phyloP scores from a whole-genome alignment of 1,284 basidiomycete genomes.

The Inonotus hispidus region DNA sequence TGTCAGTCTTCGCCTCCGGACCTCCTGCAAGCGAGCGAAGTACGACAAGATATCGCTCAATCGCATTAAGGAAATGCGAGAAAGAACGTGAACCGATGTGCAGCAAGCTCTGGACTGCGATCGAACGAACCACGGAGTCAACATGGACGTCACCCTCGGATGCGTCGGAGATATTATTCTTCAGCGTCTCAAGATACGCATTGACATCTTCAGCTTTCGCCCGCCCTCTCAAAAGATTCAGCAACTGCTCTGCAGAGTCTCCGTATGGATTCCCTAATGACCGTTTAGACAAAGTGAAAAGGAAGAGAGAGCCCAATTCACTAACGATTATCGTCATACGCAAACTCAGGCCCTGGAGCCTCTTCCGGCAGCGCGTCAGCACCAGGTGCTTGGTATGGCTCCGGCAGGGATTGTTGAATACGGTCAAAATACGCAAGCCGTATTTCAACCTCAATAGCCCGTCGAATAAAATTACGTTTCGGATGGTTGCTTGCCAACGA shows the following conservation, averaged over 20 bases:
- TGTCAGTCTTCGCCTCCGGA: slow-evolving; percentile 60
- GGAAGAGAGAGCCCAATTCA: slow-evolving; percentile 5
- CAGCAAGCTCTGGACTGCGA: slow-evolving; percentile 86
- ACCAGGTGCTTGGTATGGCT: slow-evolving; percentile 66
- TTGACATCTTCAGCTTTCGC: slow-evolving; percentile 79
- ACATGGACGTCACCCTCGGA: slow-evolving; percentile 53
- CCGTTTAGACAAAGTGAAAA: neutral
- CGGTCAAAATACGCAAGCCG: slow-evolving; percentile 93
- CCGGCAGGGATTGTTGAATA: slow-evolving; percentile 85
- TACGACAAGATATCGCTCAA: slow-evolving; percentile 92
- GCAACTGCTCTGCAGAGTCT: slow-evolving; percentile 74
- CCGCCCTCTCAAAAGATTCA: slow-evolving; percentile 74
- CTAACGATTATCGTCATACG: slow-evolving; percentile 75
- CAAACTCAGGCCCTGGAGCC: slow-evolving; percentile 79
- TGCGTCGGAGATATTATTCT: slow-evolving; percentile 51
- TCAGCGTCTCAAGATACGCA: slow-evolving; percentile 67
- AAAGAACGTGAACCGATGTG: slow-evolving; percentile 93
- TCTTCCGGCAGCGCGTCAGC: slow-evolving; percentile 64
- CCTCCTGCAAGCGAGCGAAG: slow-evolving; percentile 70
- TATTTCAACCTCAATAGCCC: slow-evolving; percentile 86
- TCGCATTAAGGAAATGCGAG: slow-evolving; percentile 96
- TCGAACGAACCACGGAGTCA: slow-evolving; percentile 65
- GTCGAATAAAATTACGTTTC: slow-evolving; percentile 81
- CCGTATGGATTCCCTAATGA: slow-evolving; percentile 68
- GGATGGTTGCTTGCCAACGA: slow-evolving; percentile 72